Conservation (phyloP, 345 rosid species). For the Hibiscus mutabilis region DNA sequence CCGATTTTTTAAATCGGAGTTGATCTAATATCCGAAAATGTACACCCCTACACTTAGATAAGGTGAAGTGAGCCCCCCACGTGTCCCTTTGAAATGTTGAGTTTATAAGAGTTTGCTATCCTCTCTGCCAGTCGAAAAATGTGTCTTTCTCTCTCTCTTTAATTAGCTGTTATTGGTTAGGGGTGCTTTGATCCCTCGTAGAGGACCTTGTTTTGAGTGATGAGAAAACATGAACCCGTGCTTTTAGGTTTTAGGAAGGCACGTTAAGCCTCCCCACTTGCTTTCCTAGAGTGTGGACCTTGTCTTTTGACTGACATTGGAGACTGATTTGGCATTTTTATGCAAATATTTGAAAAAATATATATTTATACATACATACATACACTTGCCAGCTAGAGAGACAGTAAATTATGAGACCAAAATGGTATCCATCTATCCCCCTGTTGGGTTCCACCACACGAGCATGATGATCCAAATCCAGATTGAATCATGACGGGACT, state of each 20-base stretch:
- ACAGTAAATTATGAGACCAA: conserved; percentile 7
- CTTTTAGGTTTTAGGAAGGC: neutral
- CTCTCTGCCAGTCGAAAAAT: neutral
- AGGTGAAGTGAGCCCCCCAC: too few relatives aligned
- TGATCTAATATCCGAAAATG: too few relatives aligned
- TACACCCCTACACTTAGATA: too few relatives aligned
- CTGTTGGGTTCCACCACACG: conserved; percentile 5
- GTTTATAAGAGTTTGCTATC: too few relatives aligned
- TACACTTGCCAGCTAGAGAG: neutral
- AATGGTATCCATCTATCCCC: too few relatives aligned
- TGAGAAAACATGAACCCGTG: neutral
- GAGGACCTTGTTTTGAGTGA: neutral
- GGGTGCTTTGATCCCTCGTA: neutral
- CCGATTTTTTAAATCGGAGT: too few relatives aligned
- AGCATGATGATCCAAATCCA: neutral
- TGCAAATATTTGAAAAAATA: too few relatives aligned
- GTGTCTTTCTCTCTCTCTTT: neutral
- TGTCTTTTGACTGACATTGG: neutral
- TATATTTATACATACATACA: too few relatives aligned
- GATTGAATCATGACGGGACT: too few relatives aligned
- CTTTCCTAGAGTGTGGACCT: neutral
- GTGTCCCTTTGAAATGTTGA: too few relatives aligned
- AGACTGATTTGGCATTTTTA: neutral
- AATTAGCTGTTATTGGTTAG: neutral
- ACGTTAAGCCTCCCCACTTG: neutral